Evolutionary conservation across 768 basidiomycete species (phyloP), one percentile per base, ranked within the genome.

Genomic region (Amanita pallidorosea): DNA sequence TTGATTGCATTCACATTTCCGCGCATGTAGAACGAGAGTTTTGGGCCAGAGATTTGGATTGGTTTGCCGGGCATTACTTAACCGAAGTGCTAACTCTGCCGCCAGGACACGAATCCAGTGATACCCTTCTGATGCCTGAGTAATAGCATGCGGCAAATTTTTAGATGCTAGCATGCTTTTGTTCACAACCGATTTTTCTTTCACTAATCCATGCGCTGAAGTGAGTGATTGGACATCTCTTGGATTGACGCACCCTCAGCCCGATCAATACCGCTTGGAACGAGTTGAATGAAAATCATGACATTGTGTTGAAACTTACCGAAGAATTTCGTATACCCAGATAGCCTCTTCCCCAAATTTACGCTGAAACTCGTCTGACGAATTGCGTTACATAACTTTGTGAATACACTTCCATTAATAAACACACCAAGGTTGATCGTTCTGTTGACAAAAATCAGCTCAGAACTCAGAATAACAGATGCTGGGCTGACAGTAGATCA

Each of bases 131-230:
- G 79, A 72, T 12, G 76, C 67, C 37, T 80, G 83, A 5, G 75
- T 85, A 20, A 97, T 80, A 0, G 87, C 78, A 31, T 81, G 79
- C 0, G 85, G 81, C 20, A 97, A 76, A 60, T 97, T 98, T 65
- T 99, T 99, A n/a, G 91, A 85, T 0, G 92, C 90, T 48, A 92
- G 69, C 95, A 98, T 98, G 58, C 88, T 91, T 70, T 96, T 97
- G 55, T 78, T 84, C 27, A 86, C 67, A 0, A 74, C 69, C 13
- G 83, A 74, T 64, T 90, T 90, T 60, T 90, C 88, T 60, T 89
- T 92, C 33, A 97, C 94, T 95, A 35, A 37, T 12, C 7, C 53
- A 37, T 31, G 38, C 40, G 35, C 23, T 54, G 44, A 34, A 44
- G 27, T 49, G n/a, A 25, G 51, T 23, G 20, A 15, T 36, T 5